Conservation (phyloP, 139 green algal genomes). For the Micractinium conductrix region DNA sequence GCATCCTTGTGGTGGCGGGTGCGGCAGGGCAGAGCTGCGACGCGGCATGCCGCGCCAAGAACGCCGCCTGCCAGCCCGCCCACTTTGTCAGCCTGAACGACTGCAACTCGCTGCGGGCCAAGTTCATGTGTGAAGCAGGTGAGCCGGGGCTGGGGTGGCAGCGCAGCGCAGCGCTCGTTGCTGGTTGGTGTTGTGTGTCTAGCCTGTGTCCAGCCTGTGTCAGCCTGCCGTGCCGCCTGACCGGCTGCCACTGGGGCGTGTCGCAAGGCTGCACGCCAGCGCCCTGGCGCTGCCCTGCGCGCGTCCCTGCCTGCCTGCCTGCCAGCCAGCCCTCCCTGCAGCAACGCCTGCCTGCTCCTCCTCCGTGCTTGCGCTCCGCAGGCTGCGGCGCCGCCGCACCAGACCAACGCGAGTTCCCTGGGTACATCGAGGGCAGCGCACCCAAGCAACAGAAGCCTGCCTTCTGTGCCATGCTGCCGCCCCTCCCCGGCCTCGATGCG, state of each 20-base stretch:
- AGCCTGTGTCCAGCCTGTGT: too few relatives aligned
- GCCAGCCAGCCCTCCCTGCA: too few relatives aligned
- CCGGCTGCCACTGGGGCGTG: too few relatives aligned
- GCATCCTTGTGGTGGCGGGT: conserved; percentile 45
- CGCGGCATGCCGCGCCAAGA: conserved; percentile 45
- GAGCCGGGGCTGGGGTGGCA: not conserved
- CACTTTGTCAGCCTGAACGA: conserved; percentile 66
- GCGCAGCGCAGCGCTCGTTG: too few relatives aligned
- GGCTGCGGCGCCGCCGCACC: conserved; percentile 42
- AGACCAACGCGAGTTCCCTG: conserved; percentile 45
- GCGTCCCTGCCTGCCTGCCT: too few relatives aligned
- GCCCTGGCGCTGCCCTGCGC: too few relatives aligned
- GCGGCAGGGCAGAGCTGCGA: conserved; percentile 53
- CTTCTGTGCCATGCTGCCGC: conserved; percentile 60
- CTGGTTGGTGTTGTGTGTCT: too few relatives aligned
- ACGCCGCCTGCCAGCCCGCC: conserved; percentile 45
- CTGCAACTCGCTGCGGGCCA: conserved; percentile 73
- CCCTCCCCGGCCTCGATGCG: not conserved
- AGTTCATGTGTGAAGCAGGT: conserved; percentile 69
- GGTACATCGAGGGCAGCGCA: conserved; percentile 62
- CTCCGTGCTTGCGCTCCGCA: not conserved
- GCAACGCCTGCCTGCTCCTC: too few relatives aligned
- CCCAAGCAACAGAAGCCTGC: conserved; percentile 71
- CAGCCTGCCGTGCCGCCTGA: too few relatives aligned
- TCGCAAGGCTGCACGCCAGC: too few relatives aligned